Base-by-base conservation (phyloP, 2,329 filamentous ascomycete genomes). In the Elsinoe necatrix region DNA sequence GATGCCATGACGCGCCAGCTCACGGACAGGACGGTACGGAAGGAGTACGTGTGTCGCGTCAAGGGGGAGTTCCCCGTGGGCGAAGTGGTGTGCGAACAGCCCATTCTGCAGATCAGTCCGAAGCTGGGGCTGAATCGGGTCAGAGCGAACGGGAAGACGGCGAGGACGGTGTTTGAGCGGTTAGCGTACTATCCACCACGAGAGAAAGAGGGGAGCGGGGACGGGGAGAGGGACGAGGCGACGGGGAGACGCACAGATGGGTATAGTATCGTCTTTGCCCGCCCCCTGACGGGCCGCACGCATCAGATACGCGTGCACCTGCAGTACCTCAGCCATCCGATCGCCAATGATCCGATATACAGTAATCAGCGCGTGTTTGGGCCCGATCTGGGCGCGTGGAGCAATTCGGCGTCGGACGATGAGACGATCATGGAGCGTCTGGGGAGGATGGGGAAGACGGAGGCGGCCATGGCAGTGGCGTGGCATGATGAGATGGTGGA, bases 311-410 rank as follows among this genome's bases (percentile, higher is more conserved):
- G 93, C 31, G 93, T 98, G 16, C 93, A 98, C 66, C 78, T 98
- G 14, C 93, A 98, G 68, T 95, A 89, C 69, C 77, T 98, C 2
- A 93, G 93, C 1, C 87, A 97, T 67, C 93, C 93, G 1, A 97
- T 98, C 63, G 85, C 89, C 61, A 98, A 98, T 69, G 93, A 98
- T 67, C 93, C 93, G 6, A 97, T 98, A 64, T 98, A 98, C 70
- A 90, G 89, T 65, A 98, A 98, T 68, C 84, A 89, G 67, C 84
- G 84, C 57, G 93, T 98, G 9, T 98, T 95, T 77, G 93, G 93
- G 0, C 77, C 85, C 0, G 80, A 85, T 8, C 81, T 98, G 0
- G 93, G 89, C 14, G 75, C 77, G 60, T 74, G 77, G 12, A 85
- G 92, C 51, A 83, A 80, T 2, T 77, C 78, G 18, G 80, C 80